phyloP scores from a whole-genome alignment of 495 filamentous ascomycete genomes.

The Thozetella sp. region DNA sequence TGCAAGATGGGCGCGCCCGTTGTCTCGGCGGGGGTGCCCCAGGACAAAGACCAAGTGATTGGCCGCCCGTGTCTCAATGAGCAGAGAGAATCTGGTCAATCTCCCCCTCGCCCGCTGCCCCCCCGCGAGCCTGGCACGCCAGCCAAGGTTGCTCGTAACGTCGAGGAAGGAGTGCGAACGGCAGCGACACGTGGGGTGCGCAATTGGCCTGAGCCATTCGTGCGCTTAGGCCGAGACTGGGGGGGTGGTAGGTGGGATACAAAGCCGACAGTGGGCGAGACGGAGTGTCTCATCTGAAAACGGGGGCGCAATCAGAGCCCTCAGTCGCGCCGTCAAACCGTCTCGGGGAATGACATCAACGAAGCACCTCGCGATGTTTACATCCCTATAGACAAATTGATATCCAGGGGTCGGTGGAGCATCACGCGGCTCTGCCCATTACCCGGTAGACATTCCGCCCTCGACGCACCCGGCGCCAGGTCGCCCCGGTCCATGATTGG shows the following conservation, averaged over 20 bases:
- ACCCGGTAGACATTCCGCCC: background rate
- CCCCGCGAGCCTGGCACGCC: too few species aligned
- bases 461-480: background rate
- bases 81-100: background rate
- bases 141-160: too few species aligned
- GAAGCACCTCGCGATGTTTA: conserved; percentile 1
- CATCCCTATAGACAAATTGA: background rate
- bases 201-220: conserved; percentile 5
- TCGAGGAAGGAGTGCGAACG: too few species aligned
- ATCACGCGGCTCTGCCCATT: background rate
- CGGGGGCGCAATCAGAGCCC: background rate
- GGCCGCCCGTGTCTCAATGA: background rate
- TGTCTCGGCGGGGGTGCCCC: background rate
- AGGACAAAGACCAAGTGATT: background rate
- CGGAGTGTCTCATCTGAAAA: background rate
- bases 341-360: background rate
- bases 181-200: conserved; percentile 7
- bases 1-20: background rate
- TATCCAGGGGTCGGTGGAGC: background rate
- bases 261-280: background rate
- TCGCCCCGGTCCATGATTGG: background rate
- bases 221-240: background rate
- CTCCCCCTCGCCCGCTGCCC: too few species aligned
- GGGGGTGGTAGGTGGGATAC: background rate
- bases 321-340: too few species aligned